Base-by-base conservation (phyloP, 2,329 filamentous ascomycete species). In the Colletotrichum sp. region DNA sequence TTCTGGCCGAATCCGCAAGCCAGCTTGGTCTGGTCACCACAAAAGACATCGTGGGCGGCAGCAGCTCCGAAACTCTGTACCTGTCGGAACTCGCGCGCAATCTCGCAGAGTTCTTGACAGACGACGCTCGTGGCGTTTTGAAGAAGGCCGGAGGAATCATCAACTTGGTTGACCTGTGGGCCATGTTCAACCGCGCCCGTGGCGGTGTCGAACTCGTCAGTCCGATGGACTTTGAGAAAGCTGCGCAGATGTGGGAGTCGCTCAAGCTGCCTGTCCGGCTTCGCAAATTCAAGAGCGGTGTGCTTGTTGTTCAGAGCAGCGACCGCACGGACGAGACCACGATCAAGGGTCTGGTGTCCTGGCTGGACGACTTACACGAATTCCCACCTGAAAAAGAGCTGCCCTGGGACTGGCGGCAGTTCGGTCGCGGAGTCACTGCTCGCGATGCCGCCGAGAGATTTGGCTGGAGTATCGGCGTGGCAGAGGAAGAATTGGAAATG, bases 381-480 rank as follows among this genome's bases (percentile, higher is more conserved):
- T 89, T 92, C 65, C 90, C 92, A 7, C 93, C 93, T 0, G 89
- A 92, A 2, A 88, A 87, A n/a, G 90, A 94, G 5, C 89, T 93
- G 39, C 80, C 89, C 0, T 97, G 95, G 95, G 93, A 98, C 80
- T 95, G 93, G 94, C 89, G 88, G 63, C 81, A 88, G 55, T 98
- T 95, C 83, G 96, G 97, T 0, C 91, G 93, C 72, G 96, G 97
- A 12, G 93, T 99, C 32, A 98, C 96, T 16, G 95, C 96, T 3
- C 95, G 97, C 82, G 96, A 99, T 81, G 92, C 93, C 0, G 97
- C 97, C 0, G 95, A 98, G 83, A 89, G 92, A 66, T 99, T 99
- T 84, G 95, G 96, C 7, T 99, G 97, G 97, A 99, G 97, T 83
- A 94, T 99, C 9, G 97, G 97, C 10, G 96, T 99, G 26, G 97